Base-by-base conservation (phyloP, 768 basidiomycete species). In the Gloeostereum incarnatum region DNA sequence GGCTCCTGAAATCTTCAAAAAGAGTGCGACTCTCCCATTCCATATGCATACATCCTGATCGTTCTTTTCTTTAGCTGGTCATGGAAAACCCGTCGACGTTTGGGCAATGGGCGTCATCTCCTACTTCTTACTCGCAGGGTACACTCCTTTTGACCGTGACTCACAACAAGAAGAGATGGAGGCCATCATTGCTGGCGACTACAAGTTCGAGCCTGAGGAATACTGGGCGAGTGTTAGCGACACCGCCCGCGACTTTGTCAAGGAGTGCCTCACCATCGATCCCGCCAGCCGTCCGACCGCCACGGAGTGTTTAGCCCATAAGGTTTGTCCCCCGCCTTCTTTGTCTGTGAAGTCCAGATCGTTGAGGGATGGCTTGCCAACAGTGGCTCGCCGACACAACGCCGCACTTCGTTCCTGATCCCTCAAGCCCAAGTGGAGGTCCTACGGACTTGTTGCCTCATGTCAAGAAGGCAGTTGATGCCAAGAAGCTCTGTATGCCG, bases 101-200 rank as follows among this genome's bases (percentile, higher is more conserved):
- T 93, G 91, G 93, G 92, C 94, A 1, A 93, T 98, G 77, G 94
- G 94, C 26, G 94, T 99, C 35, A 93, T 99, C 58, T 87, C 94
- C 9, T 97, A 97, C 63, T 96, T 96, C 80, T 66, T 97, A 3
- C 80, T 97, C 20, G 62, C 65, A 51, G 84, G 88, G 2, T 93
- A 98, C 65, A 99, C 96, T 4, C 96, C 96, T 1, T 99, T 99
- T 55, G 93, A 98, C 57, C 79, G 90, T 18, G 93, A 97, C 42
- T 78, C 73, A 2, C 84, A 84, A 51, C 75, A 75, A 50, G 76
- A 79, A 46, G 94, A 98, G 63, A 93, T 92, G 82, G 81, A 94
- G 52, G 94, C 94, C 23, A 97, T 98, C 65, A 79, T 92, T 35
- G 74, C 75, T 0, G 92, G 90, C 5, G 43, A 96, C 61, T 97